Evolutionary conservation across 2,329 filamentous ascomycete species (phyloP), one percentile per base, ranked within the genome.

Genomic region (Aureobasidium mangrovei): DNA sequence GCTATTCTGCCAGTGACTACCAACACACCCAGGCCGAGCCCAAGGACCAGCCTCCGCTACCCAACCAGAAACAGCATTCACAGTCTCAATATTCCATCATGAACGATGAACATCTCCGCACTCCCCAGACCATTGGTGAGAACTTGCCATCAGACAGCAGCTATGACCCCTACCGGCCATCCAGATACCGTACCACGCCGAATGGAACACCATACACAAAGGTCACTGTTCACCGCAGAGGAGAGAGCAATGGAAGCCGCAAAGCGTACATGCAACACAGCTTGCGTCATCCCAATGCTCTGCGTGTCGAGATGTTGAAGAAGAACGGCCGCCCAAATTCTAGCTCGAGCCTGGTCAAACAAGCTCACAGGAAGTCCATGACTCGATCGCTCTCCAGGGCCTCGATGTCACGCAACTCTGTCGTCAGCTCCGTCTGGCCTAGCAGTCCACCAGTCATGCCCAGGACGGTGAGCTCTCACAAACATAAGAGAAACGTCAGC

Each of bases 1-100:
- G 81, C n/a, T 86, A 93, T 65, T 95, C 91, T 0, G 80, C 85
- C 54, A 95, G 90, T 69, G 91, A 97, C 64, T 93, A 94, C 62
- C 91, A 96, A 63, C 89, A 94, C 63, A 79, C 87, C 53, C 61
- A 61, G 10, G 63, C 65, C n/a, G 62, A 62, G 6, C 56, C 63
- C 10, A 53, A 58, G 5, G 66, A 70, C 46, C 54, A 68, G 36
- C 65, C 68, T 29, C 62, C 69, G 8, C 57, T 73, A 42, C 69
- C 71, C 3, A 52, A 61, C 1, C 61, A 62, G 4, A 59, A 58
- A 38, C 66, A 68, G 48, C 74, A 75, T 43, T 73, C 75, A 5
- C 72, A 76, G 45, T 81, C 79, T 4, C 74, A 77, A 41, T 80
- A 77, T 60, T 81, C 79, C 1, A 77, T 80, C 52, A 68, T 79